Evolutionary conservation across 257 asterid genomes (phyloP).

Genomic region (Hygrophila difformis): DNA sequence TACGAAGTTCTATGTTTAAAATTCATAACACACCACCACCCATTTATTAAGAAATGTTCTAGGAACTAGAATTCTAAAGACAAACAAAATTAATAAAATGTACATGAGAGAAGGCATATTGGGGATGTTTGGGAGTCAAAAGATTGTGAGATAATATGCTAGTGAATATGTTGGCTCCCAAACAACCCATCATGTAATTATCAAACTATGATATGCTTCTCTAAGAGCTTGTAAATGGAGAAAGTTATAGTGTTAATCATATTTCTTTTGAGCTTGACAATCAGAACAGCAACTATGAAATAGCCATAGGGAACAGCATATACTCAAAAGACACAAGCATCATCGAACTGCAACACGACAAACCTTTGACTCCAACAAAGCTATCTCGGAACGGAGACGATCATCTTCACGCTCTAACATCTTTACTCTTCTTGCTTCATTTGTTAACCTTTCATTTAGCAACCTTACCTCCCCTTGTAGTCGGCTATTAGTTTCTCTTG

Average conservation of each 20-base stretch:
- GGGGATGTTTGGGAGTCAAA: too few relatives aligned
- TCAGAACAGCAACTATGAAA: slow-evolving; percentile 11
- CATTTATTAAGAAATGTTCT: too few relatives aligned
- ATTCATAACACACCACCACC: too few relatives aligned
- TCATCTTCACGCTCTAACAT: slow-evolving; percentile 90
- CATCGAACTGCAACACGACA: slow-evolving; percentile 19
- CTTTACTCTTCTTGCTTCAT: slow-evolving; percentile 78
- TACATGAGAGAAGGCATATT: too few relatives aligned
- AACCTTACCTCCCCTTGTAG: slow-evolving; percentile 68
- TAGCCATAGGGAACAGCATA: background rate
- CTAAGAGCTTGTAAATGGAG: too few relatives aligned
- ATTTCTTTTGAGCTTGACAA: slow-evolving; percentile 10
- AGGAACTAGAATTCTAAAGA: too few relatives aligned
- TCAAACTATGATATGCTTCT: too few relatives aligned
- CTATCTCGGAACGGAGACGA: slow-evolving; percentile 78
- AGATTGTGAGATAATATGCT: too few relatives aligned
- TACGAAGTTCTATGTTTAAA: too few relatives aligned
- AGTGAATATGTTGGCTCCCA: too few relatives aligned
- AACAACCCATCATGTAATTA: too few relatives aligned
- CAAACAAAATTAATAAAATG: too few relatives aligned
- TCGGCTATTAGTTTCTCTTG: slow-evolving; percentile 39
- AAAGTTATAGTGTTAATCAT: slow-evolving; percentile 11
- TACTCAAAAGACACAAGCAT: slow-evolving; percentile 5
- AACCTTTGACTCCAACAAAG: slow-evolving; percentile 97
- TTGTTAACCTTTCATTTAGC: slow-evolving; percentile 63